Percentiles rank a stretch among this genome's conserved stretches.
Evolutionary conservation across 1,284 basidiomycete genomes (phyloP).

Genomic region (Cutaneotrichosporon sp.): DNA sequence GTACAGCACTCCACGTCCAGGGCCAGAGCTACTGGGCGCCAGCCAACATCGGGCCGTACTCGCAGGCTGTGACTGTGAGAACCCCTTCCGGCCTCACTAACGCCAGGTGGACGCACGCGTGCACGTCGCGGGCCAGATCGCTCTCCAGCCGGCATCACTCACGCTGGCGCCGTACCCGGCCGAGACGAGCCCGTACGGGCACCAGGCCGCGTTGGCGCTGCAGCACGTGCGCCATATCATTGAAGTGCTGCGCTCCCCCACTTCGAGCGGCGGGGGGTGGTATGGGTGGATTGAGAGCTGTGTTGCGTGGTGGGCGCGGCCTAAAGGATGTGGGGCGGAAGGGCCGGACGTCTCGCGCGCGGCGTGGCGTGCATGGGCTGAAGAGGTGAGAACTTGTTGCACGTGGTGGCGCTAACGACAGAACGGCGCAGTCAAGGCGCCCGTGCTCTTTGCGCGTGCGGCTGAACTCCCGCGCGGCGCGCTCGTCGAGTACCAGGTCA

Average conservation of each 20-base stretch:
- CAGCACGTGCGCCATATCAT: conserved; percentile 78
- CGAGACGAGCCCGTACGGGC: conserved; percentile 34
- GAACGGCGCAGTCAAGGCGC: conserved; percentile 44
- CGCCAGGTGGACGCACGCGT: conserved; percentile 67
- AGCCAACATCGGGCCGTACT: conserved; percentile 98
- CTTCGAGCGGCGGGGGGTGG: conserved; percentile 63
- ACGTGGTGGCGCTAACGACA: conserved; percentile 23
- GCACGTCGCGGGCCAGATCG: conserved; percentile 93
- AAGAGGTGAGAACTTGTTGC: conserved; percentile 10
- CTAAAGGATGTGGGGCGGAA: conserved; percentile 36
- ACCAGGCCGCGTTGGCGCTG: conserved; percentile 63
- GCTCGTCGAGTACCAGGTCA: conserved; percentile 57
- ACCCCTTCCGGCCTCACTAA: conserved; percentile 6
- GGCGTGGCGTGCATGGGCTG: conserved; percentile 53
- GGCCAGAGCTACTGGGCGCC: conserved; percentile 97
- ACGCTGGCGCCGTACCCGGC: conserved; percentile 61
- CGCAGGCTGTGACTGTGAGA: conserved; percentile 80
- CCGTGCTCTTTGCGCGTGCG: conserved; percentile 68
- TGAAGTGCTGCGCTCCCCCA: conserved; percentile 58
- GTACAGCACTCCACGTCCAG: conserved; percentile 87
- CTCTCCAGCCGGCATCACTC: conserved; percentile 74
- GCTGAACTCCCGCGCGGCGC: conserved; percentile 74
- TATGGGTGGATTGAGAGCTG: conserved; percentile 62
- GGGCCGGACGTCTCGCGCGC: conserved; percentile 54
- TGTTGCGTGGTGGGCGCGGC: conserved; percentile 64